Evolutionary conservation across 2,329 filamentous ascomycete genomes (phyloP).

Genomic region (Cercospora sp.): DNA sequence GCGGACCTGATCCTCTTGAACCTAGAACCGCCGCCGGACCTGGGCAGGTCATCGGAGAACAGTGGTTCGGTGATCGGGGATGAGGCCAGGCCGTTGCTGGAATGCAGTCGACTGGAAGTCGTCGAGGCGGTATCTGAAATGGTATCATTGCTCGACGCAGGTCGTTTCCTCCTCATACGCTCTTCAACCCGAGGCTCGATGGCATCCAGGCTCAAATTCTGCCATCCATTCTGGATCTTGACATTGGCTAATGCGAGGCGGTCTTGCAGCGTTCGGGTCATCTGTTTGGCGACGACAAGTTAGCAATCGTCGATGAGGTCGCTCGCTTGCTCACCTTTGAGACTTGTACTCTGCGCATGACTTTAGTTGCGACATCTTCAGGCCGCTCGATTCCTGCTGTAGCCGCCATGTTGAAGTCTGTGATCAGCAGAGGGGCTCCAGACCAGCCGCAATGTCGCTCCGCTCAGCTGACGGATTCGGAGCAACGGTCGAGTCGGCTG

Average conservation of each 20-base stretch:
- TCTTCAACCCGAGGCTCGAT: conserved; percentile 84
- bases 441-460: conserved; percentile 5
- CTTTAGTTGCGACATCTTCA: conserved; percentile 41
- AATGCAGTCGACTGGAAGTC: conserved; percentile 74
- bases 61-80: conserved; percentile 80
- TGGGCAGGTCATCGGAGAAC: conserved; percentile 79
- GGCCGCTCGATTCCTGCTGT: conserved; percentile 28
- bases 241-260: conserved; percentile 93
- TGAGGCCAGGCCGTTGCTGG: conserved; percentile 70
- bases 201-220: conserved; percentile 80
- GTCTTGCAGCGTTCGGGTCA: conserved; percentile 89
- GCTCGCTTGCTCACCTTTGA: conserved; percentile 38
- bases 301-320: conserved; percentile 11
- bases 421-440: conserved; percentile 19
- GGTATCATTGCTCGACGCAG: conserved; percentile 62
- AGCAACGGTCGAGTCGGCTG: neutral
- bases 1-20: conserved; percentile 35
- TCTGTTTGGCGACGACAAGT: conserved; percentile 56
- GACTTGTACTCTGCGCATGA: conserved; percentile 42
- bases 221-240: conserved; percentile 95
- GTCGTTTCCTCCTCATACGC: conserved; percentile 71
- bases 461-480: conserved; percentile 1
- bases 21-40: conserved; percentile 62
- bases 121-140: conserved; percentile 86
- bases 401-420: conserved; percentile 32